Base-by-base conservation (phyloP, 345 rosid species). In the Eutrema japonicum region DNA sequence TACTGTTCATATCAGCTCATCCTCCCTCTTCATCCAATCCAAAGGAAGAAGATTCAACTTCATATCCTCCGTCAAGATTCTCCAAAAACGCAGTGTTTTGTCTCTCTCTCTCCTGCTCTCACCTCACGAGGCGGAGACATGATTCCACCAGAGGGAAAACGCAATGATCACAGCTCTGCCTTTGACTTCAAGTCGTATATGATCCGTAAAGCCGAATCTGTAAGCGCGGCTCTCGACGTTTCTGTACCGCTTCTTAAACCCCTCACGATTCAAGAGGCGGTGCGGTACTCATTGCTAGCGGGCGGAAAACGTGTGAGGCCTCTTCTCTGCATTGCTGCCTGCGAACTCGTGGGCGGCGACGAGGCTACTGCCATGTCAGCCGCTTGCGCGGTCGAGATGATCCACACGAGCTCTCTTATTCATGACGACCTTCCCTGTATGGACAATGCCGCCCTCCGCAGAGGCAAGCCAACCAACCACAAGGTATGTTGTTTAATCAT, bases 341-440 rank as follows among this genome's bases (percentile, higher is more conserved):
- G 95, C 51, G 96, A 89, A 76, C 84, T 89, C 1, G 95, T 91
- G 6, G 95, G 97, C 0, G 97, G 97, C 7, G 43, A 59, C 16
- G 86, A 86, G 72, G 58, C 87, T 52, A 71, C 50, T 51, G 93
- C 95, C n/a, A 87, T 94, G 97, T 84, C 96, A 5, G 85, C 93
- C 0, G 95, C 97, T 36, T 94, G 97, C 18, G 97, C 93, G 2
- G 83, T 91, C 4, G 95, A 94, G 80, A 91, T 89, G 98, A 88
- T 91, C 56, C 97, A 91, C 70, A 84, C 96, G 46, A 89, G 91
- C 88, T 94, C 96, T 3, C 82, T 94, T 6, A 91, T 94, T 41
- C 98, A 94, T 52, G 98, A 91, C 68, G 98, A 94, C 46, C 85
- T 94, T 30, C 97, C 98, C 7, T 89, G 97, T 41, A 94, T 91